These are phyloP conservation scores for Melaleuca quinquenervia DNA, from an alignment of 345 rosid genomes.

Conservation along the genomic window DNA sequence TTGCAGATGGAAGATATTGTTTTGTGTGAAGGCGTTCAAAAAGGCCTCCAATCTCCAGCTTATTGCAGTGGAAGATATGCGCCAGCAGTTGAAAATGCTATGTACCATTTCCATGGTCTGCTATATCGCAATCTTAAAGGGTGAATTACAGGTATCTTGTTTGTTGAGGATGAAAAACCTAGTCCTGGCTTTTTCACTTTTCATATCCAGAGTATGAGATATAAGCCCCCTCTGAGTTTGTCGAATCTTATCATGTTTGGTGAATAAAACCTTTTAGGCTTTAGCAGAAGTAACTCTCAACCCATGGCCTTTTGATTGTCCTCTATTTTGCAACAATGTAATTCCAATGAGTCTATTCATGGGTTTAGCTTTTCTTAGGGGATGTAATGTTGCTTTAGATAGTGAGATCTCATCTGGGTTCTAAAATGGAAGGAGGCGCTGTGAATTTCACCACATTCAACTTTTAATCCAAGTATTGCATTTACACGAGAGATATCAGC, in stretches of 20 bases:
- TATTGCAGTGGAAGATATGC: constrained; percentile 61
- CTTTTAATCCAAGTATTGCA: neutral
- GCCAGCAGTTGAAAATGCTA: constrained; percentile 52
- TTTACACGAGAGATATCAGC: neutral
- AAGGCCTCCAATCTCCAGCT: constrained; percentile 66
- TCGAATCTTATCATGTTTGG: neutral
- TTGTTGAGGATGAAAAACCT: neutral
- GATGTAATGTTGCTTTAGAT: neutral
- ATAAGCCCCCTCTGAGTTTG: neutral
- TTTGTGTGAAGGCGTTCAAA: constrained; percentile 74
- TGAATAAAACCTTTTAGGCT: neutral
- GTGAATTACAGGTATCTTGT: neutral
- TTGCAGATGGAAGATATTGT: constrained; percentile 63
- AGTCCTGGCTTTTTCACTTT: neutral
- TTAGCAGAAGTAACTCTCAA: neutral
- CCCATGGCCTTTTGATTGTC: neutral
- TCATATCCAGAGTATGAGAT: neutral
- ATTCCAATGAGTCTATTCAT: neutral
- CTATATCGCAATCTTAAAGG: neutral
- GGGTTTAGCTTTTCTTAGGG: neutral
- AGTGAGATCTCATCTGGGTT: neutral
- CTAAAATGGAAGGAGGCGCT: neutral
- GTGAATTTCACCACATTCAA: neutral
- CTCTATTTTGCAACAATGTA: neutral
- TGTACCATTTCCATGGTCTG: neutral